Percentiles rank a stretch among this genome's conserved stretches.
These are phyloP conservation scores for Elsinoe ampelina DNA, from an alignment of 2,329 filamentous ascomycete genomes.

Conservation along the genomic window DNA sequence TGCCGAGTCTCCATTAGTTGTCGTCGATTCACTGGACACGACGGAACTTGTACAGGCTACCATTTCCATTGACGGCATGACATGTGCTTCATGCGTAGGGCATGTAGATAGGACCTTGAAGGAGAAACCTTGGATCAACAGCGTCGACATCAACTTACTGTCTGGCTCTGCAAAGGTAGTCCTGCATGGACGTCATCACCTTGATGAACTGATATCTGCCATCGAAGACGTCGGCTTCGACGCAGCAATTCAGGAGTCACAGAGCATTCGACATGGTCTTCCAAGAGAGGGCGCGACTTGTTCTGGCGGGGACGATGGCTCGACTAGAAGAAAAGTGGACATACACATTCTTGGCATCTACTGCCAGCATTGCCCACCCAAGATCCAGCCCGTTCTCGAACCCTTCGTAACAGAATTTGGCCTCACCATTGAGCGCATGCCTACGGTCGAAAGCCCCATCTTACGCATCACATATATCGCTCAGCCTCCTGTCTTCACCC, in stretches of 20 bases:
- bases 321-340: conserved; percentile 24
- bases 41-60: conserved; percentile 17
- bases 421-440: conserved; percentile 46
- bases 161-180: conserved; percentile 41
- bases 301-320: conserved; percentile 13
- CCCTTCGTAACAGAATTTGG: conserved; percentile 37
- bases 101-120: conserved; percentile 40
- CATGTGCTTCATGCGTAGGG: conserved; percentile 47
- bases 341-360: conserved; percentile 37
- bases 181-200: conserved; percentile 39
- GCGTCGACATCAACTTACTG: conserved; percentile 43
- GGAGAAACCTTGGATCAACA: conserved; percentile 36
- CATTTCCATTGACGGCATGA: conserved; percentile 48
- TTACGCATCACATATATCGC: conserved; percentile 64
- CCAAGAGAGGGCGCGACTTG: not conserved
- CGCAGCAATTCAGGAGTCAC: not conserved
- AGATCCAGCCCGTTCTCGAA: conserved; percentile 46
- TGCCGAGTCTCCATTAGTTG: conserved; percentile 13
- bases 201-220: conserved; percentile 30
- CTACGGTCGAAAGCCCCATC: conserved; percentile 55
- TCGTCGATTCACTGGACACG: not conserved
- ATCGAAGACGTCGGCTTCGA: not conserved
- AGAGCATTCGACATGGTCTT: not conserved
- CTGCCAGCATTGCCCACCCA: conserved; percentile 37
- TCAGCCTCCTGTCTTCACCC: conserved; percentile 57